Evolutionary conservation across 1,284 basidiomycete genomes (phyloP).

Genomic region (Ganoderma boninense): DNA sequence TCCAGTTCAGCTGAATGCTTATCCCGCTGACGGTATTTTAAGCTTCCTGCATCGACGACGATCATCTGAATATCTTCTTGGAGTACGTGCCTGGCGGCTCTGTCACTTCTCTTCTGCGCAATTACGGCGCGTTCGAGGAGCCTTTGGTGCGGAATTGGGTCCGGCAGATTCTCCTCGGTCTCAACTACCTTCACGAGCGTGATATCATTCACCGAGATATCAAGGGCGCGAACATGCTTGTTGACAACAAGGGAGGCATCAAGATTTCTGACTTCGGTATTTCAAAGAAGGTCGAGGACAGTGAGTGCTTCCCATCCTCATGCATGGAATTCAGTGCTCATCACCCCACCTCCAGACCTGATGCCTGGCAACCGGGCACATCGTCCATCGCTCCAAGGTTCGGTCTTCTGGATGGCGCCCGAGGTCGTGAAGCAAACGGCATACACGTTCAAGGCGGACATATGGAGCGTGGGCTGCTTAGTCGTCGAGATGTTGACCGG

Average conservation of each 20-base stretch:
- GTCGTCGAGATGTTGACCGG: constrained; percentile 99
- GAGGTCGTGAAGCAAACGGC: constrained; percentile 97
- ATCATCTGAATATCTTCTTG: constrained; percentile 96
- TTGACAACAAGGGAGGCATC: constrained; percentile 98
- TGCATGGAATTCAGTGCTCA: neutral
- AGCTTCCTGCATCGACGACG: constrained; percentile 92
- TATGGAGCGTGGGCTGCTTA: constrained; percentile 98
- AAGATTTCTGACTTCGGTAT: constrained; percentile 99
- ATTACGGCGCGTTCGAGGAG: constrained; percentile 98
- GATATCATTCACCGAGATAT: constrained; percentile 99
- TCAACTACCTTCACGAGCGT: constrained; percentile 92
- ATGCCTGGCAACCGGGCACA: constrained; percentile 82
- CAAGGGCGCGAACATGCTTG: constrained; percentile 97
- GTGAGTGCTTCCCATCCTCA: constrained; percentile 57
- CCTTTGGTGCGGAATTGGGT: constrained; percentile 94
- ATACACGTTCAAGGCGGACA: constrained; percentile 96
- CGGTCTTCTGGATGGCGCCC: constrained; percentile 99
- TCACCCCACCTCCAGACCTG: constrained; percentile 61
- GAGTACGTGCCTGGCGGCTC: constrained; percentile 99
- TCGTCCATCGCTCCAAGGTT: constrained; percentile 93
- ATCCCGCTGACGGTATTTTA: constrained; percentile 4
- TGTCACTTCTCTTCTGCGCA: constrained; percentile 90
- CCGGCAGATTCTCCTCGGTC: constrained; percentile 91
- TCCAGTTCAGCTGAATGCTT: neutral
- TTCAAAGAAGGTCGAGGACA: constrained; percentile 96